Evolutionary conservation across 2,329 filamentous ascomycete species (phyloP), one percentile per base, ranked within the genome.

Genomic region (Calonectria hawksworthii): DNA sequence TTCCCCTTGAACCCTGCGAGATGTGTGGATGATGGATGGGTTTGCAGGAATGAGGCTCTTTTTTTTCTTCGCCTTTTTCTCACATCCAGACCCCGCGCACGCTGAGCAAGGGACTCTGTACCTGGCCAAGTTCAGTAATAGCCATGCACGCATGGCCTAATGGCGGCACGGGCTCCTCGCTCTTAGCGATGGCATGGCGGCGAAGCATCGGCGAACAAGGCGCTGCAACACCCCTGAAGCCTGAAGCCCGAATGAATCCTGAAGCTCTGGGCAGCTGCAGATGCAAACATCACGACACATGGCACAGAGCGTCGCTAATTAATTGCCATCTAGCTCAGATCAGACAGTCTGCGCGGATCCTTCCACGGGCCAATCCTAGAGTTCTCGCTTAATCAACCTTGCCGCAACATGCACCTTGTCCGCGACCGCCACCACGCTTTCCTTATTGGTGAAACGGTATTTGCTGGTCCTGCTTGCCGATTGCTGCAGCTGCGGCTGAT

Each of bases 371-470:
- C 89, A 91, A 75, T 89, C 87, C 84, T 85, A 92, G 30, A 88
- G 86, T 32, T 91, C 90, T 75, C 91, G 86, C 78, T 92, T 87
- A 26, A 83, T 78, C 63, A 88, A 88, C 63, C 87, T 86, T 78
- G 85, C 87, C 11, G 86, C 87, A 59, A 93, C 89, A 34, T 82
- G 79, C 74, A 93, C 88, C 59, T 88, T 85, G 82, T 94, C 89
- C 1, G 92, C 79, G 14, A 78, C 69, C 13, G 75, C 74, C 47
- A 80, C 72, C 11, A 65, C n/a, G 10, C 41, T 26, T 8, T 54
- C 21, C 16, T 47, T 65, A 16, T 30, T 16, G 23, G 36, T 65
- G 61, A 47, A 65, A 44, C 41, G n/a, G 36, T 41, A 26, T 18
- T 28, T 23, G n/a, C 34, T 61, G 23, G 9, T 30, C 11, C 51